phyloP scores from a whole-genome alignment of 1,284 basidiomycete species.

The Flammula alnicola region DNA sequence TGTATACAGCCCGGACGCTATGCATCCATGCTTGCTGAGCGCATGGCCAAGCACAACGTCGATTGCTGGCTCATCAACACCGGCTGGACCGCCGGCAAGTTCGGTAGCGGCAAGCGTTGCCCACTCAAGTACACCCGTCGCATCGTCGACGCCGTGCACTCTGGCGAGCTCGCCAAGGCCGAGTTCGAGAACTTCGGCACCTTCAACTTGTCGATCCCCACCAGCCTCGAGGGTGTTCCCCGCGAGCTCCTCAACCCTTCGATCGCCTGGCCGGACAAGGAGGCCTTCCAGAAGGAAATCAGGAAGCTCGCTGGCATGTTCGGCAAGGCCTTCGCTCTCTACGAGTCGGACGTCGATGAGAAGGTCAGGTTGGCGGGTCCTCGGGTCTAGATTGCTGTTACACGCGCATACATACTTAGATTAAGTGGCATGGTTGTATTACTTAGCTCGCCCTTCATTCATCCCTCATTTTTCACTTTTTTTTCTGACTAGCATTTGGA shows the following conservation, averaged over 20 bases:
- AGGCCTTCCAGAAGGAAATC: constrained; percentile 85
- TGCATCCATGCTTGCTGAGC: constrained; percentile 95
- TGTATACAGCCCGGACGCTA: constrained; percentile 82
- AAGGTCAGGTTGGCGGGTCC: constrained; percentile 85
- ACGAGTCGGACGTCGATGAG: constrained; percentile 81
- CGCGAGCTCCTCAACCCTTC: constrained; percentile 87
- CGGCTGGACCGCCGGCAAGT: constrained; percentile 97
- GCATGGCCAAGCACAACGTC: constrained; percentile 91
- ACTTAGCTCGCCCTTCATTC: too few species aligned
- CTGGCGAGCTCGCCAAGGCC: constrained; percentile 86
- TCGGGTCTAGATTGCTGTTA: constrained; percentile 35
- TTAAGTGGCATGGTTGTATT: neutral
- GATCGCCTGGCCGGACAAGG: constrained; percentile 85
- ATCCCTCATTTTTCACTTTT: too few species aligned
- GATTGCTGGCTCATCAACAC: constrained; percentile 99
- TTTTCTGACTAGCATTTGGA: too few species aligned
- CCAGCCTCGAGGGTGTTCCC: constrained; percentile 80
- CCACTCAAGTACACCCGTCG: constrained; percentile 94
- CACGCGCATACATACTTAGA: too few species aligned
- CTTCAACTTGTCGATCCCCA: constrained; percentile 86
- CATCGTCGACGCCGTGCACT: constrained; percentile 97
- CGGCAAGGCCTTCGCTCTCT: constrained; percentile 88
- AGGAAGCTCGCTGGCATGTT: constrained; percentile 92
- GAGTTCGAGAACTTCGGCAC: constrained; percentile 86
- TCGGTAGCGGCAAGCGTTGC: constrained; percentile 90